phyloP scores from a whole-genome alignment of 1,139 yeast genomes.

The Scheffersomyces insectosa region DNA sequence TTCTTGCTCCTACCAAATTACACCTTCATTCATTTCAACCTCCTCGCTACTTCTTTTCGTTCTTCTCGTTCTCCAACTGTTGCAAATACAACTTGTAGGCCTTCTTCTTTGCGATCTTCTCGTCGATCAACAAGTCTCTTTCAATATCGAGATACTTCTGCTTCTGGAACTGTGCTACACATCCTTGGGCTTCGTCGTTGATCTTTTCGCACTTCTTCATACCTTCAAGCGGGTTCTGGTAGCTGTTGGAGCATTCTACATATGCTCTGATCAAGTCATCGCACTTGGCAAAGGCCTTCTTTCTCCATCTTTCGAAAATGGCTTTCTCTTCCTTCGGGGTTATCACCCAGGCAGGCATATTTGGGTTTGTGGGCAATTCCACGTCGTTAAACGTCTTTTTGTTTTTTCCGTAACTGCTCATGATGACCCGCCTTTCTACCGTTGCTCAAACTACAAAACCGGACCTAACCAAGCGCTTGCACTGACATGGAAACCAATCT shows the following conservation, averaged over 20 bases:
- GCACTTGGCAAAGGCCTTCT: conserved; percentile 69
- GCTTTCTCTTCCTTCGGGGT: conserved; percentile 86
- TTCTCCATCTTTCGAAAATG: conserved; percentile 76
- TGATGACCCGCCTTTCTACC: not conserved
- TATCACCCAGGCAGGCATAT: conserved; percentile 78
- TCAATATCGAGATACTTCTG: conserved; percentile 70
- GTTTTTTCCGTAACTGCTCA: conserved; percentile 15
- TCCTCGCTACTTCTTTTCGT: not conserved
- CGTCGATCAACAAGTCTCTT: conserved; percentile 61
- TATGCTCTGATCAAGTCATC: conserved; percentile 61
- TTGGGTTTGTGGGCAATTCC: conserved; percentile 46
- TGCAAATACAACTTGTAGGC: conserved; percentile 3
- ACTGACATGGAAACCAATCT: no score
- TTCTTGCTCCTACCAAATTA: no score
- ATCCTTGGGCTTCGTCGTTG: conserved; percentile 38
- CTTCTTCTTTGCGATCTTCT: conserved; percentile 46
- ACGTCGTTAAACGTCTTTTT: conserved; percentile 42
- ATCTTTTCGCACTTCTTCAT: conserved; percentile 53
- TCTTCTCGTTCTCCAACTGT: not conserved
- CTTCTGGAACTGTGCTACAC: conserved; percentile 70
- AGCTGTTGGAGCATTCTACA: conserved; percentile 41
- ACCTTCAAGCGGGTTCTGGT: conserved; percentile 53
- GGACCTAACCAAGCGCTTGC: no score
- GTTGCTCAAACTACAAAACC: no score
- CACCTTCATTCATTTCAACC: no score